Evolutionary conservation across 805 yeast genomes (phyloP), one percentile per base, ranked within the genome.

Genomic region (Yarrowia bubula): DNA sequence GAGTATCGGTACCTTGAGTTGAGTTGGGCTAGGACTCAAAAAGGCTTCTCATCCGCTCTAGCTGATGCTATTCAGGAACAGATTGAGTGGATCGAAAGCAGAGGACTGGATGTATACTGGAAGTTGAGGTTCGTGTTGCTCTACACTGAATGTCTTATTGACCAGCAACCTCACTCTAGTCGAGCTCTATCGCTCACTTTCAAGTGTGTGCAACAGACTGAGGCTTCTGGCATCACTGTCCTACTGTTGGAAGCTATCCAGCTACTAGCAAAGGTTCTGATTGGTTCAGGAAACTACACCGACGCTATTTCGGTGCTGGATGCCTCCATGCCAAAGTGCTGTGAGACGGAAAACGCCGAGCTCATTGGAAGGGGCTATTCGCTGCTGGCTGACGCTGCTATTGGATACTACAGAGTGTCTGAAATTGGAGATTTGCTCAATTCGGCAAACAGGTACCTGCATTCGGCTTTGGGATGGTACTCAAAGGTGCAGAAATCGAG

Each of bases 131-230:
- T 62, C 8, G 33, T 62, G 1, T 32, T 41, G 2, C 18, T 53
- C 22, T 53, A 37, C 18, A 41, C 64, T 8, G 47, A 55, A n/a
- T 55, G 61, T n/a, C 18, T 55, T 22, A 55, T 55, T 41, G 61
- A 55, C 38, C 44, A 48, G 14, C 51, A 43, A 18, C 51, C 64
- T 0, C 74, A 79, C 4, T 82, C 85, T 13, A 73, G 81, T 9
- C 77, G 87, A 65, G 84, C 83, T 0, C 68, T 87, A 8, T 80
- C 87, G 0, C 70, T 81, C 17, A 70, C 86, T 0, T 71, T 83
- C 6, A 83, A 83, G 67, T 79, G 84, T 61, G 73, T 87, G 1
- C 79, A 81, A 53, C 70, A 78, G 11, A 82, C 88, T 0, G 78
- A 79, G 18, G 70, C 73, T 4, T 77, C 82, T 8, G 84, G 87